Conservation (phyloP, 2,329 filamentous ascomycete species). For the Ramichloridium luteum region DNA sequence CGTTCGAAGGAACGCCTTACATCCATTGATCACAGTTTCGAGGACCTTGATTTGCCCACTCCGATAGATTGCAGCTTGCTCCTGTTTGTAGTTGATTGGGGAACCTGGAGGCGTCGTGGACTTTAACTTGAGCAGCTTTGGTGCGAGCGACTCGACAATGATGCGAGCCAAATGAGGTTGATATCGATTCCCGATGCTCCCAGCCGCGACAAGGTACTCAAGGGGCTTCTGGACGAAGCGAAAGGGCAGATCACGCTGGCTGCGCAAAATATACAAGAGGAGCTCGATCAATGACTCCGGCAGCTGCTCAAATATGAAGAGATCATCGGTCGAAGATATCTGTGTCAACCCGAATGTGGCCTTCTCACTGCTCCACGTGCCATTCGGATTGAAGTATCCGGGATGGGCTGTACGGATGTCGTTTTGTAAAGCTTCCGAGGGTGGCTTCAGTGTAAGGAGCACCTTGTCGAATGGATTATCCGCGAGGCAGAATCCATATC, state of each 20-base stretch:
- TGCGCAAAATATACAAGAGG: slow-evolving; percentile 23
- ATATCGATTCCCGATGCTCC: slow-evolving; percentile 19
- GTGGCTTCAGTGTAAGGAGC: slow-evolving; percentile 29
- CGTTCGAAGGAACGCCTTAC: slow-evolving; percentile 10
- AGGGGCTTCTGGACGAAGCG: slow-evolving; percentile 17
- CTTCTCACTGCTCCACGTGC: slow-evolving; percentile 24
- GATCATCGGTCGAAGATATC: background rate
- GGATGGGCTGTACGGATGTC: slow-evolving; percentile 20
- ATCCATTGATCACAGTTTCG: slow-evolving; percentile 15
- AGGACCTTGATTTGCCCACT: slow-evolving; percentile 28
- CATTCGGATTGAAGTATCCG: slow-evolving; percentile 23
- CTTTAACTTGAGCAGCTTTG: slow-evolving; percentile 23
- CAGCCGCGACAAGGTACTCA: slow-evolving; percentile 14
- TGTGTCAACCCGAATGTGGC: slow-evolving; percentile 27
- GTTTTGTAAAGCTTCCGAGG: slow-evolving; percentile 26
- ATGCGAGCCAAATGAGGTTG: slow-evolving; percentile 24
- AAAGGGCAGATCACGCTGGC: slow-evolving; percentile 23
- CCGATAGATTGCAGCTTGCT: slow-evolving; percentile 32
- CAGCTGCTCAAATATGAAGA: slow-evolving; percentile 18
- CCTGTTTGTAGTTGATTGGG: slow-evolving; percentile 29
- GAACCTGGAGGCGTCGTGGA: slow-evolving; percentile 12
- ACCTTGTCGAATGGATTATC: slow-evolving; percentile 38
- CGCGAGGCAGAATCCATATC: slow-evolving; percentile 40
- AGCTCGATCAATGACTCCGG: slow-evolving; percentile 25
- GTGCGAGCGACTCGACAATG: slow-evolving; percentile 23